phyloP scores from a whole-genome alignment of 306 rosid species.

The Cicer pinnatifidum region DNA sequence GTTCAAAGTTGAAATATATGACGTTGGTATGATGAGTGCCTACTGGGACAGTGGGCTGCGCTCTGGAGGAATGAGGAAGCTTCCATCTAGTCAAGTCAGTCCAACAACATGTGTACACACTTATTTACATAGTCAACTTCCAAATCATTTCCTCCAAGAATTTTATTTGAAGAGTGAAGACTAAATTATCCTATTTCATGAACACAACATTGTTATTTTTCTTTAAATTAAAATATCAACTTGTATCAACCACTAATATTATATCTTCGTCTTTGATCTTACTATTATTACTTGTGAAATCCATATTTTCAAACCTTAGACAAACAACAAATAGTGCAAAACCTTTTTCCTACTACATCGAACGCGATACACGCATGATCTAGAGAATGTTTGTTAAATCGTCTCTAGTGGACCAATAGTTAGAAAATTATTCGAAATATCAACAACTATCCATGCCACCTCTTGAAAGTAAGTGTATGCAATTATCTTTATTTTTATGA shows the following conservation, averaged over 20 bases:
- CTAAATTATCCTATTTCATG: not conserved
- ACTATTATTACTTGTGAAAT: not conserved
- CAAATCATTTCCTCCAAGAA: constrained; percentile 25
- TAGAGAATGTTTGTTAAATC: no score
- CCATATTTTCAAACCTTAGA: not conserved
- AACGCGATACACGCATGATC: not conserved
- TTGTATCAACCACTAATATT: not conserved
- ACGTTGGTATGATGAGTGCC: not conserved
- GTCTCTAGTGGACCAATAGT: no score
- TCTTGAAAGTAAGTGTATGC: no score
- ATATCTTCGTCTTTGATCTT: not conserved
- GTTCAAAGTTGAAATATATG: no score
- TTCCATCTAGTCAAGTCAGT: constrained; percentile 25
- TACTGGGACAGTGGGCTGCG: constrained; percentile 8
- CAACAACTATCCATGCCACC: no score
- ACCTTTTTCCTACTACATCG: not conserved
- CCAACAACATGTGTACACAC: not conserved
- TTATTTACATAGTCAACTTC: constrained; percentile 3
- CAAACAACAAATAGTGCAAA: not conserved
- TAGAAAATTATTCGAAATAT: no score
- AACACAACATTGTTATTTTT: not conserved
- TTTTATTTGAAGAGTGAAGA: not conserved
- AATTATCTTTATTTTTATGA: no score
- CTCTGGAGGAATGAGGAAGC: constrained; percentile 31
- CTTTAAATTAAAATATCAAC: no score